Base-by-base conservation (phyloP, 2,329 filamentous ascomycete species). In the Lasiodiplodia hormozganensis region DNA sequence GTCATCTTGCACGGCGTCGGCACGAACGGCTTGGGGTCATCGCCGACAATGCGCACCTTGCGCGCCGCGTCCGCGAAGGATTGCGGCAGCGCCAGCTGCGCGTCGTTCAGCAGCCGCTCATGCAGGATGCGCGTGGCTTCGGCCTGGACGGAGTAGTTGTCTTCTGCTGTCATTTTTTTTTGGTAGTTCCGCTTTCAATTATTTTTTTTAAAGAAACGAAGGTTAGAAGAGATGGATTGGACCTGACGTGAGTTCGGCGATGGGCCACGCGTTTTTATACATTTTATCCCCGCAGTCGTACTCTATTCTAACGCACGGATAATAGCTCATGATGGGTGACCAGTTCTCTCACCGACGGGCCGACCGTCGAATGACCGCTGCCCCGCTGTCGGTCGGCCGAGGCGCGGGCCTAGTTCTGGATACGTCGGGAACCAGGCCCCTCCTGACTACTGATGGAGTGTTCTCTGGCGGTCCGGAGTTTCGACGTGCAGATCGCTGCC, bases 1-100 rank as follows among this genome's bases (percentile, higher is more conserved):
- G 67, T 68, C 12, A 68, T 68, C 60, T 65, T 68, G 67, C 67
- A 68, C 11, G 67, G 67, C 12, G 58, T 57, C 11, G 67, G 67
- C 18, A 68, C 25, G 31, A 68, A 68, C 4, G 67, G 67, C 40
- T 57, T 51, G 1, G 67, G 43, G 25, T 68, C 67, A n/a, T 43
- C 58, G 49, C 67, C 67, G 25, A 57, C 53, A 23, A 68, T 64
- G 18, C 28, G 47, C 38, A 68, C 21, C 28, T 68, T 68, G 38
- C 56, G 47, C n/a, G 51, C 58, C 5, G 67, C 67, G 1, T 57
- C 58, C 6, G 51, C 5, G 31, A 68, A 56, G 12, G 51, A 56
- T 2, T 16, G 36, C 1, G 67, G 52, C 8, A 68, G 51, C 5
- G 3, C 36, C 11, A 68, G 49, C 31, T 23, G 28, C 0, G 49